phyloP scores from a whole-genome alignment of 257 asterid species.

The Solanum chiquidenum region DNA sequence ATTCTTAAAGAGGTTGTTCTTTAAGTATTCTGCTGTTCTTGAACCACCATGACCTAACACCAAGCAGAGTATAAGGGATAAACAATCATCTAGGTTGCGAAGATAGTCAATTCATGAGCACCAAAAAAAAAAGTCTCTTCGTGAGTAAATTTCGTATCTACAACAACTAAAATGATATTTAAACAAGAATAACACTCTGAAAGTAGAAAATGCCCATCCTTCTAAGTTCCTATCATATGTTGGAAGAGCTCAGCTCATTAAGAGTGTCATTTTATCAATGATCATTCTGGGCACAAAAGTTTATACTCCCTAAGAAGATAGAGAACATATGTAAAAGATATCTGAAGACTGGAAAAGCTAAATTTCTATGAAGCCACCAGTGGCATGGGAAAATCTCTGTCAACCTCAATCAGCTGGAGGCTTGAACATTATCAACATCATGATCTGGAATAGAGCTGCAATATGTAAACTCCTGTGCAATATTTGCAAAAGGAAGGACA shows the following conservation, averaged over 20 bases:
- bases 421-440: neutral
- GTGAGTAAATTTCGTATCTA: neutral
- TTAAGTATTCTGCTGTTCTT: slow-evolving; percentile 68
- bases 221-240: neutral
- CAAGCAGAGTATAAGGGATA: neutral
- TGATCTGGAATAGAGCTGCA: neutral
- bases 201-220: neutral
- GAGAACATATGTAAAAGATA: neutral
- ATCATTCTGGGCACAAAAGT: neutral
- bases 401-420: neutral
- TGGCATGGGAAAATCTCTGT: neutral
- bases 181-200: neutral
- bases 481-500: neutral
- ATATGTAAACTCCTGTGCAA: neutral
- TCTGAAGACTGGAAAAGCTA: neutral
- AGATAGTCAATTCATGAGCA: neutral
- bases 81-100: neutral
- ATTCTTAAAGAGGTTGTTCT: slow-evolving; percentile 63
- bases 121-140: neutral
- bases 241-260: neutral
- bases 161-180: neutral
- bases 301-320: neutral
- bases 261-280: neutral
- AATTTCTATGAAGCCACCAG: neutral
- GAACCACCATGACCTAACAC: slow-evolving; percentile 74